Evolutionary conservation across 805 yeast genomes (phyloP), one percentile per base, ranked within the genome.

Genomic region (Candida suzukii): DNA sequence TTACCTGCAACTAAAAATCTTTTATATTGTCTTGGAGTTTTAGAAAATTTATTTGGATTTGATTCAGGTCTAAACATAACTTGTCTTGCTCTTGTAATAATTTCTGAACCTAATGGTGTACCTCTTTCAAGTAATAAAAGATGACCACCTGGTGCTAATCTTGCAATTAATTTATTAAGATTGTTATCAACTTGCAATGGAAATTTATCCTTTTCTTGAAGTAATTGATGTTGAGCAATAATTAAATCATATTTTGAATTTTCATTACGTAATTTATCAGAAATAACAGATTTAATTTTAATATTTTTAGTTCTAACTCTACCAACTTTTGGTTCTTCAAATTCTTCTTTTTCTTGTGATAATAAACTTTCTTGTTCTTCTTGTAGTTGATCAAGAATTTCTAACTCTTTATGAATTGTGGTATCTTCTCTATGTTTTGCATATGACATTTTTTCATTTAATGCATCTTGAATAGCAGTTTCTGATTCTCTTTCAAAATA

Each of bases 31-130:
- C 88, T 67, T 26, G 93, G 88, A 26, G 79, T 71, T 52, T 81
- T 81, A 0, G 82, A 82, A 31, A 62, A 56, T 48, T 78, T 83
- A 12, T 62, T 60, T 7, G 61, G 68, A 49, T 68, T 69, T 6
- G 76, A 73, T 50, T 83, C 95, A 0, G 97, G 96, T 50, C 98
- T 76, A n/a, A 91, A 65, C 74, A 88, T 77, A 4, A 87, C 64
- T 58, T 91, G 96, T 53, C 99, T 71, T 4, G 97, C 96, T 41
- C 96, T 70, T 0, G 96, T 95, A 43, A 88, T 73, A 3, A 78
- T 70, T 61, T 93, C 99, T 56, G 87, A 87, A 0, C 98, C 98
- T 26, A 80, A 55, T 0, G 97, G 87, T 42, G 83, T 85, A 3
- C 99, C 99, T 47, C 96, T 70, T 63, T 93, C 98, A 3, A 90